Percentiles rank a stretch among this genome's conserved stretches.
These are phyloP conservation scores for Primulina eburnea DNA, from an alignment of 257 asterid species.

Conservation along the genomic window DNA sequence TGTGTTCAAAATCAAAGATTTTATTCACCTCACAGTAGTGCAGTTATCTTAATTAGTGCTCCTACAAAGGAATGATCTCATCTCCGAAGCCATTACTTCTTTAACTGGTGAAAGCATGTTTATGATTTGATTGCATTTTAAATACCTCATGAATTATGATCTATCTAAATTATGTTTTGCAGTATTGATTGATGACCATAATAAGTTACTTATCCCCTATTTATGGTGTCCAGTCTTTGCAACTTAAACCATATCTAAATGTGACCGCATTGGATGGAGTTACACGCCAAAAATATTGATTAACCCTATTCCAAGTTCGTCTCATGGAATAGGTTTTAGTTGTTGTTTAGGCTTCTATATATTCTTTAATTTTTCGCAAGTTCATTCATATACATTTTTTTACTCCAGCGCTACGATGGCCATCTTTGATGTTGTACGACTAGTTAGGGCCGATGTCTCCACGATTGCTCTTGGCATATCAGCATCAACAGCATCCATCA, in stretches of 20 bases:
- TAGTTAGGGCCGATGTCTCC: constrained; percentile 62
- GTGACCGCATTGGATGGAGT: not conserved
- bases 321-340: not conserved
- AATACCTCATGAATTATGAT: not conserved
- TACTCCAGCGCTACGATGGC: constrained; percentile 72
- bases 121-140: not conserved
- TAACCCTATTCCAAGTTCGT: not conserved
- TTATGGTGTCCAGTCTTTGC: not conserved
- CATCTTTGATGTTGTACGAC: constrained; percentile 50
- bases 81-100: not conserved
- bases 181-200: not conserved
- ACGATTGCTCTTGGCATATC: constrained; percentile 76
- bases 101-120: not conserved
- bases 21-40: not conserved
- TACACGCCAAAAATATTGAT: not conserved
- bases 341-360: not conserved
- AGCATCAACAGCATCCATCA: constrained; percentile 90
- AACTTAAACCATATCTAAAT: not conserved
- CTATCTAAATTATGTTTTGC: too few species aligned
- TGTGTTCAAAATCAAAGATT: not conserved
- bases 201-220: not conserved
- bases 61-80: not conserved
- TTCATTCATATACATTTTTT: constrained; percentile 14
- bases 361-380: not conserved
- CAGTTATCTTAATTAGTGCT: not conserved